Base-by-base conservation (phyloP, 305 asterid species). In the Andrographis paniculata region DNA sequence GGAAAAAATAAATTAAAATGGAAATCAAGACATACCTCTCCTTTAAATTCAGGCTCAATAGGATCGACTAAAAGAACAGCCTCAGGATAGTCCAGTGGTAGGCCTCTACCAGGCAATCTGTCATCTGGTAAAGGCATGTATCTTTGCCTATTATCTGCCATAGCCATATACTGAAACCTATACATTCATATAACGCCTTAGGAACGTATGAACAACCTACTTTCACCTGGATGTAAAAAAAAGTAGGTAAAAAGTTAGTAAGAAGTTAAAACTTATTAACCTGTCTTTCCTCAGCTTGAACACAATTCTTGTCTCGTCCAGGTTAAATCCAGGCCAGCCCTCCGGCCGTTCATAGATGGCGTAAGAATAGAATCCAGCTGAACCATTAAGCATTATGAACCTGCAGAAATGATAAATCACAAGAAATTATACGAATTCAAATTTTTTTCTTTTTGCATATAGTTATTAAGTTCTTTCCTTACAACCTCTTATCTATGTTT, bases 21-120 rank as follows among this genome's bases (percentile, higher is more conserved):
- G n/a, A n/a, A n/a, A n/a, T n/a, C n/a, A n/a, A n/a, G 11, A 14
- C 41, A n/a, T 50, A 77, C 92, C 71, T 84, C 93, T 75, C 95
- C 95, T 60, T 50, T 71, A 31, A 84, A 80, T 24, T 84, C 69
- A 24, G 83, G 79, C 36, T 84, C 85, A 1, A 75, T 14, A 1
- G 95, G 93, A 52, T 84, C 51, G 1, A 78, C 70, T 22, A 84
- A 83, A 15, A 54, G 79, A 5, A 84, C 88, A 1, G 95, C 95
- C 68, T 84, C 95, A 3, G 87, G 87, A 62, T 65, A 80, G 1
- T 68, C 88, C 57, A 84, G 63, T 17, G 67, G 71, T 33, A 56
- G 57, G 13, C 83, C 88, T 49, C 81, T 68, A 7, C 64, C 77
- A 9, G 80, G 68, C 22, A 61, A 22, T 33, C 92, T 62, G 50